Evolutionary conservation across 2,329 filamentous ascomycete genomes (phyloP).

Genomic region (Aureobasidium sp.): DNA sequence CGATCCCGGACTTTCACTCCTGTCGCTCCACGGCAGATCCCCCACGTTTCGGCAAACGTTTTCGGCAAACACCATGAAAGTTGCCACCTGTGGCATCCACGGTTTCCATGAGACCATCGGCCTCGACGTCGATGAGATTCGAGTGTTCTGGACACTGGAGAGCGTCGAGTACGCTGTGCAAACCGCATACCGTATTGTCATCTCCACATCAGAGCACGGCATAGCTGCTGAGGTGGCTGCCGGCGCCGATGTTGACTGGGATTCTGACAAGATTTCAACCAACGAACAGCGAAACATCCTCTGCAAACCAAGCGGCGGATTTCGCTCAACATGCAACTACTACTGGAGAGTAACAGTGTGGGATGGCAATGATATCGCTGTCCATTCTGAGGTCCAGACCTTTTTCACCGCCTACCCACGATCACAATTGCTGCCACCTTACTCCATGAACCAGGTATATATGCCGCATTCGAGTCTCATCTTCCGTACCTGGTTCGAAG

Average conservation of each 20-base stretch:
- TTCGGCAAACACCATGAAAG: constrained; percentile 13
- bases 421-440: constrained; percentile 29
- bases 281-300: constrained; percentile 23
- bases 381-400: constrained; percentile 23
- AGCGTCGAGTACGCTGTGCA: constrained; percentile 26
- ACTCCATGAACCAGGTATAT: constrained; percentile 34
- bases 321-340: constrained; percentile 29
- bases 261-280: constrained; percentile 19
- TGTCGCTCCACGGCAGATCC: background rate
- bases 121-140: constrained; percentile 31
- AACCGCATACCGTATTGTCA: constrained; percentile 24
- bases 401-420: constrained; percentile 35
- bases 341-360: constrained; percentile 32
- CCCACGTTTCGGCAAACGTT: background rate
- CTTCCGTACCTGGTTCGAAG: constrained; percentile 35
- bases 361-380: constrained; percentile 26
- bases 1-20: background rate
- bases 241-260: constrained; percentile 15
- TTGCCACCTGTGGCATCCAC: constrained; percentile 31
- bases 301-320: constrained; percentile 26
- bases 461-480: constrained; percentile 36
- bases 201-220: constrained; percentile 9
- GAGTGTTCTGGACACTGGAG: constrained; percentile 29
- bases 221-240: background rate
- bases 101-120: constrained; percentile 32